phyloP scores from a whole-genome alignment of 495 filamentous ascomycete genomes.

The Mytilinidion resinicola region DNA sequence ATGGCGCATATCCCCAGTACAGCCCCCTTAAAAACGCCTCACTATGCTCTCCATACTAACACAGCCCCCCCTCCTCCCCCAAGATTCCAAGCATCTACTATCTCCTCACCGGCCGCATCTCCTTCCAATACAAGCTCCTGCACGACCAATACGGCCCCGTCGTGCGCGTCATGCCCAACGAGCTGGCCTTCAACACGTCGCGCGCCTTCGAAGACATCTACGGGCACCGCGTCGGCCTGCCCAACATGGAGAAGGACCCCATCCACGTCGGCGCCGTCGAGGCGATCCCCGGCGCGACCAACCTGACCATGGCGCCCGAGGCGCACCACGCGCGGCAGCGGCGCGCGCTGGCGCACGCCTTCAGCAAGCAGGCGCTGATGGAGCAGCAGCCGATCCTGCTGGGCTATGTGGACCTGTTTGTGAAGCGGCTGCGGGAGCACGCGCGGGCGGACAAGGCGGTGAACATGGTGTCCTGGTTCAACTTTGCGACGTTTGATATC shows the following conservation, averaged over 20 bases:
- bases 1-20: conserved; percentile 18
- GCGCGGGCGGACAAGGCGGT: conserved; percentile 21
- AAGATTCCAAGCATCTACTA: too few relatives aligned
- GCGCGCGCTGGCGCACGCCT: conserved; percentile 29
- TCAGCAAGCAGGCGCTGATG: conserved; percentile 31
- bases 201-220: conserved; percentile 36
- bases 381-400: conserved; percentile 33
- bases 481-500: conserved; percentile 37
- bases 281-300: conserved; percentile 31
- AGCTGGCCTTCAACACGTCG: conserved; percentile 33
- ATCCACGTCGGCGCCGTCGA: conserved; percentile 33
- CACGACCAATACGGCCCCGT: conserved; percentile 22
- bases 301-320: conserved; percentile 33
- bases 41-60: conserved; percentile 1
- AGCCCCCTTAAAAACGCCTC: background rate
- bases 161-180: conserved; percentile 32
- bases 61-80: too few relatives aligned
- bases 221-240: conserved; percentile 20
- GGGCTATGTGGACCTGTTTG: conserved; percentile 31
- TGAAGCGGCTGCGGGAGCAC: conserved; percentile 25
- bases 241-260: conserved; percentile 33
- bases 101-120: conserved; percentile 11
- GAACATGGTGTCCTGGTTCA: conserved; percentile 33
- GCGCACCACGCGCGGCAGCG: conserved; percentile 30
- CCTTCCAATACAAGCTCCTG: conserved; percentile 13